Evolutionary conservation across 2,329 filamentous ascomycete species (phyloP), one percentile per base, ranked within the genome.

Genomic region (Botryotinia globosa): DNA sequence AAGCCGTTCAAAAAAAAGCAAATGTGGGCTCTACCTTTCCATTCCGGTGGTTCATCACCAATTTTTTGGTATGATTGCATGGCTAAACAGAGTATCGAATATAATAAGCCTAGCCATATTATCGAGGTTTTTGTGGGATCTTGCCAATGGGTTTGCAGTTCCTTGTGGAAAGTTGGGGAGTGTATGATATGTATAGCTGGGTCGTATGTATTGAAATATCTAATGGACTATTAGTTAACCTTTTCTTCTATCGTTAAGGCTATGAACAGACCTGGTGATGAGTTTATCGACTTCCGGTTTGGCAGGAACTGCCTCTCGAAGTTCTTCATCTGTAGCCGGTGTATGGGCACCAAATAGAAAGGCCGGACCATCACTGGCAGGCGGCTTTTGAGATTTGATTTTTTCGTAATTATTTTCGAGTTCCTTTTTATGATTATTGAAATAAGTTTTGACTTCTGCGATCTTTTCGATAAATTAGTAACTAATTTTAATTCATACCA

Each of bases 361-460:
- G 0, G 92, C 91, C 2, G 92, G 92, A 1, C 92, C 92, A 73
- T 90, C 89, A 54, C 84, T 84, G 42, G 88, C 86, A 3, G 85
- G 83, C 25, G 90, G 86, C 78, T 92, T 93, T 56, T 89, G 89
- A 62, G 89, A 88, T 80, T 91, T 88, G 69, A 97, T 90, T 77
- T 90, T 91, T 77, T 92, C 90, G 77, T 93, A 90, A 77, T 94
- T 94, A 73, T 90, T 90, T 80, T 97, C 93, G 74, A 95, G 87
- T 76, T 98, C 94, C 80, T 96, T 94, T 81, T 96, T 97, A 82
- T 98, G 94, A 51, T 87, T 89, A 29, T 84, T 83, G 79, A 97
- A 98, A 83, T 96, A 98, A 77, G 91, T 94, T 80, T 95, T 97
- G 39, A 99, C 95, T 83, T 99, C 96, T 16, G 93, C 87, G 75